Evolutionary conservation across 2,329 filamentous ascomycete species (phyloP), one percentile per base, ranked within the genome.

Genomic region (Daldinia eschscholtzii): DNA sequence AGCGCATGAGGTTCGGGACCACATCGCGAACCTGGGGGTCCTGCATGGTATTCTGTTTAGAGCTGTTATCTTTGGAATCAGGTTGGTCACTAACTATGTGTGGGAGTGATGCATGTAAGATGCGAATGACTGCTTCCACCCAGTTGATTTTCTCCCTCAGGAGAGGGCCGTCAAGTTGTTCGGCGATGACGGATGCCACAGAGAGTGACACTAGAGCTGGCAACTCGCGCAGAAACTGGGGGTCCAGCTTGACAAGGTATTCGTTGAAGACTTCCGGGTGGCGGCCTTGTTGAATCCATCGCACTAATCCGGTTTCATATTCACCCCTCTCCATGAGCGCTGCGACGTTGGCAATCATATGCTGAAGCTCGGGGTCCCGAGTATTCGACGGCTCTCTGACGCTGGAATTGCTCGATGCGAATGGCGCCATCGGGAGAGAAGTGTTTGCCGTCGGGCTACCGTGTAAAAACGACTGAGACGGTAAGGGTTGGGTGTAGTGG

Each of bases 261-360:
- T 84, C 81, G 35, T 86, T 83, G 78, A 91, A 92, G 58, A 92
- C 86, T 67, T 89, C 87, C 65, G 89, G 85, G 76, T 89, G 86
- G 37, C 87, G 84, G 15, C 85, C 86, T 72, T 86, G 86, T 79
- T 92, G 89, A 63, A 92, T 86, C 89, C 89, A 92, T 67, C 87
- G 86, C 64, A 91, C 85, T 76, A 90, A 85, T 46, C 88, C 90
- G 60, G 87, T 85, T 74, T 92, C 89, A 63, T 86, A 85, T 39
- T 87, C 85, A 23, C 87, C 87, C 33, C 86, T 84, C 39, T 85
- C 83, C 80, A 96, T 89, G 48, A 89, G 81, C 56, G 83, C 80
- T 57, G 89, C 88, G 65, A 95, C 89, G 26, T 84, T 81, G 18
- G 87, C 84, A 23, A 91, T 84, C 58, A 84, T 80, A 57, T 84